These are phyloP conservation scores for Yarrowia deformans DNA, from an alignment of 805 yeast genomes.

Conservation along the genomic window DNA sequence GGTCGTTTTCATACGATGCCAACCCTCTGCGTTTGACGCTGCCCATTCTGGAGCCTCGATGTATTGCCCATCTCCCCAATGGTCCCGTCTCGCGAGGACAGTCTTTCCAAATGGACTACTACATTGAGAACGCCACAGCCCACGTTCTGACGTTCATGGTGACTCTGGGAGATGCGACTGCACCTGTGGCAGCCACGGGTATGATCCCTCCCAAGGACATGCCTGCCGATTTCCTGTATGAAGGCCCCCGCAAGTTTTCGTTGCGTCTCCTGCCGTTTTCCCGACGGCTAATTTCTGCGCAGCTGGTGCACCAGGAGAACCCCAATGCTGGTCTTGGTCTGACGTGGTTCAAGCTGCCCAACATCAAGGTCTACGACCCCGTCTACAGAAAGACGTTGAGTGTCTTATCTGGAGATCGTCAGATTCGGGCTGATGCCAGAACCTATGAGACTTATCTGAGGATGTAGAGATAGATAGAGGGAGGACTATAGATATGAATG, in stretches of 20 bases:
- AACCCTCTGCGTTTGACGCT: slow-evolving; percentile 53
- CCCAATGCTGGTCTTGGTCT: slow-evolving; percentile 13
- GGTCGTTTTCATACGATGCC: slow-evolving; percentile 21
- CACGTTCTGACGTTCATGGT: slow-evolving; percentile 69
- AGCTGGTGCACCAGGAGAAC: slow-evolving; percentile 27
- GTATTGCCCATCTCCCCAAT: slow-evolving; percentile 52
- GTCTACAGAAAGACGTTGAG: slow-evolving; percentile 70
- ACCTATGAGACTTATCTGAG: slow-evolving; percentile 28
- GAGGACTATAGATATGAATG: slow-evolving; percentile 2
- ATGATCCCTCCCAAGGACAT: slow-evolving; percentile 44
- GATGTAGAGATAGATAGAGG: background rate
- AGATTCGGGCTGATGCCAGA: slow-evolving; percentile 39
- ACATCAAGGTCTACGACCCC: slow-evolving; percentile 69
- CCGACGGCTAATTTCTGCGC: slow-evolving; percentile 42
- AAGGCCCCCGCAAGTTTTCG: slow-evolving; percentile 50
- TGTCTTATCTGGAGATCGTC: slow-evolving; percentile 52
- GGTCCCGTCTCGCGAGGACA: slow-evolving; percentile 18
- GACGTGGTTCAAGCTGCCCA: slow-evolving; percentile 59
- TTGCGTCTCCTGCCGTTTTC: slow-evolving; percentile 69
- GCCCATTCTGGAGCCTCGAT: slow-evolving; percentile 75
- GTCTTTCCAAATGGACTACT: slow-evolving; percentile 50
- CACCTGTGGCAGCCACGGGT: slow-evolving; percentile 26
- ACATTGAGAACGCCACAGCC: slow-evolving; percentile 78
- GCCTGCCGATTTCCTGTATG: slow-evolving; percentile 53
- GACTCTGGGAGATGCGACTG: slow-evolving; percentile 48